Conservation (phyloP, 2,329 filamentous ascomycete species). For the Hymenoscyphus occultus region DNA sequence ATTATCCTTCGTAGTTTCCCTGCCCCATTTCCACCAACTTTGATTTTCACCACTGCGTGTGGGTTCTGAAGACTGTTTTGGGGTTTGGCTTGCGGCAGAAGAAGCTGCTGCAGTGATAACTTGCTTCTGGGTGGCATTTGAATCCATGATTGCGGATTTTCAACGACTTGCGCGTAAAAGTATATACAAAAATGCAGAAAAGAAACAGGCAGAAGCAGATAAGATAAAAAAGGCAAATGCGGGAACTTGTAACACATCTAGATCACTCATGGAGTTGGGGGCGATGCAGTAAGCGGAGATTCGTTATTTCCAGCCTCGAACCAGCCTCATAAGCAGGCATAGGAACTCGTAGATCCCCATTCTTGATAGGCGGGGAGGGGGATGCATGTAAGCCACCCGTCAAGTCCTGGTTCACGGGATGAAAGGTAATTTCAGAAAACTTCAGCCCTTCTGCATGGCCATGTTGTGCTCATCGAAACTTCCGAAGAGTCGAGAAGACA, state of each 20-base stretch:
- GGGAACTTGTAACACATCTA: slow-evolving; percentile 11
- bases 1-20: neutral
- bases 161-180: neutral
- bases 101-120: neutral
- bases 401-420: neutral
- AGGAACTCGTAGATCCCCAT: neutral
- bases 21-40: slow-evolving; percentile 2
- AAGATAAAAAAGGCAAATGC: neutral
- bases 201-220: neutral
- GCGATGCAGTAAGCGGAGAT: slow-evolving; percentile 1
- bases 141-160: neutral
- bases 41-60: neutral
- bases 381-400: neutral
- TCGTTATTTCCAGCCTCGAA: neutral
- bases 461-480: no score
- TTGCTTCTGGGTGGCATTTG: neutral
- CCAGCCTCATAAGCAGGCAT: neutral
- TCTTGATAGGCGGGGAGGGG: neutral
- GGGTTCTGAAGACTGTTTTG: slow-evolving; percentile 2
- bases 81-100: neutral
- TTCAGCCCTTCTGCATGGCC: neutral
- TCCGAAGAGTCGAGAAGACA: no score
- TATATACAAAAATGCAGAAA: neutral
- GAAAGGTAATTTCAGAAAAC: neutral
- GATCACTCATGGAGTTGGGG: neutral